Evolutionary conservation across 2,329 filamentous ascomycete species (phyloP), one percentile per base, ranked within the genome.

Genomic region (Ophiostoma quercus): DNA sequence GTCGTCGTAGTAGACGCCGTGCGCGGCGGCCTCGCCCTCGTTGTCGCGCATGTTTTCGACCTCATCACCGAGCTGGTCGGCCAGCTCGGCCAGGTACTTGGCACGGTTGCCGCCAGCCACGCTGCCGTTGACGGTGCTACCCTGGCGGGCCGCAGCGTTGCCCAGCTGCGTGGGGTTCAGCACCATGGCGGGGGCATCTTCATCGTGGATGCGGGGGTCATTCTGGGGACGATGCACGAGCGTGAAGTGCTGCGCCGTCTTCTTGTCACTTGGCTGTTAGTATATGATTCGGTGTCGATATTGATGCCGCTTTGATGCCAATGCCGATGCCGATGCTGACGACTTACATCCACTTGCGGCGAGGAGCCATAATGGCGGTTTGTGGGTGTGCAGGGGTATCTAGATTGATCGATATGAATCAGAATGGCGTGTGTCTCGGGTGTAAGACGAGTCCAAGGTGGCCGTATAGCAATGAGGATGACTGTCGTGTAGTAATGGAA

Each of bases 181-280:
- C 77, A 99, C 90, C 88, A 97, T 95, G 74, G 92, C 90, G 67
- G 94, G 91, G 69, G 92, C 94, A 76, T 89, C 86, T 76, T 90
- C 86, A 83, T 99, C 94, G 85, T 99, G 91, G 78, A 99, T 97
- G 76, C 94, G 88, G 66, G 96, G 95, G 79, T 99, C 95, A 87
- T 97, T 92, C 81, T 99, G 96, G 43, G 94, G 92, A 77, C 95
- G 92, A 82, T 97, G 92, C 76, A 98, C 92, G 78, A 99, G 91
- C 75, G 91, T 90, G 81, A 96, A 98, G 81, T 94, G 95, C 79
- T 92, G 91, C 75, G 95, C 94, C 72, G 87, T 90, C 81, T 97
- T 96, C 83, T 97, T 97, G 84, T 97, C 80, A 75, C 84, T 87
- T 72, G 7, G 34, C 6, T 25, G 65, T 66, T 47, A 66, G 65